Conservation (phyloP, 352 stramenopile species). For the Achlya hypogyna region DNA sequence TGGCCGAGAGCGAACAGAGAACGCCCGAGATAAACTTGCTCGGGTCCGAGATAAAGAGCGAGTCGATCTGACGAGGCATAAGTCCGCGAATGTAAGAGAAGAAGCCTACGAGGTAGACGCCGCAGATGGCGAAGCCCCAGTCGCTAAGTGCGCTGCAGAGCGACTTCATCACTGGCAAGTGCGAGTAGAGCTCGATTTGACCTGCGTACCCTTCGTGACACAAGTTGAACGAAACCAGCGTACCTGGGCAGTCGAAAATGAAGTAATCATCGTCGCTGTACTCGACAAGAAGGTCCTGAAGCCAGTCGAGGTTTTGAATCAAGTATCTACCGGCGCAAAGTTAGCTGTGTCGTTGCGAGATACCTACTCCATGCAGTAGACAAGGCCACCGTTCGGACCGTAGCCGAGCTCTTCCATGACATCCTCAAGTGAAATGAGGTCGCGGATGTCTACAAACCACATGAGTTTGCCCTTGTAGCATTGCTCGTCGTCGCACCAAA, state of each 20-base stretch:
- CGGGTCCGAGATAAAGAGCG: slow-evolving; percentile 91
- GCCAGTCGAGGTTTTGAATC: slow-evolving; percentile 92
- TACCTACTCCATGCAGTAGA: slow-evolving; percentile 99
- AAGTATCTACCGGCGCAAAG: slow-evolving; percentile 47
- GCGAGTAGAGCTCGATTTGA: slow-evolving; percentile 88
- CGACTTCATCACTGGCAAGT: slow-evolving; percentile 87
- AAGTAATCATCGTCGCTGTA: slow-evolving; percentile 95
- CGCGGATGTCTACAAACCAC: slow-evolving; percentile 75
- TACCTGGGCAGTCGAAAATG: slow-evolving; percentile 97
- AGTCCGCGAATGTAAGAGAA: neutral
- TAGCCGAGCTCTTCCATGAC: slow-evolving; percentile 97
- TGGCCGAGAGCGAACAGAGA: slow-evolving; percentile 93
- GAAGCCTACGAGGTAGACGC: slow-evolving; percentile 73
- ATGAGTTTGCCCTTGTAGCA: slow-evolving; percentile 14
- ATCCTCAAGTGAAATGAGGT: slow-evolving; percentile 93
- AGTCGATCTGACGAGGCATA: slow-evolving; percentile 68
- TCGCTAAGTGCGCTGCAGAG: slow-evolving; percentile 75
- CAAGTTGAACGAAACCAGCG: slow-evolving; percentile 22
- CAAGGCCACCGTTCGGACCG: slow-evolving; percentile 95
- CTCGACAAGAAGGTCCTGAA: slow-evolving; percentile 87
- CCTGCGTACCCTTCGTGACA: slow-evolving; percentile 36
- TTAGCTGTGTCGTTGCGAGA: neutral
- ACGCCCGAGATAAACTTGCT: slow-evolving; percentile 97
- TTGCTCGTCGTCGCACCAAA: slow-evolving; percentile 57
- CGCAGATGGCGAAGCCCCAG: slow-evolving; percentile 83